These are phyloP conservation scores for Brasilioporus rufonigricans DNA, from an alignment of 768 basidiomycete genomes.

Conservation along the genomic window DNA sequence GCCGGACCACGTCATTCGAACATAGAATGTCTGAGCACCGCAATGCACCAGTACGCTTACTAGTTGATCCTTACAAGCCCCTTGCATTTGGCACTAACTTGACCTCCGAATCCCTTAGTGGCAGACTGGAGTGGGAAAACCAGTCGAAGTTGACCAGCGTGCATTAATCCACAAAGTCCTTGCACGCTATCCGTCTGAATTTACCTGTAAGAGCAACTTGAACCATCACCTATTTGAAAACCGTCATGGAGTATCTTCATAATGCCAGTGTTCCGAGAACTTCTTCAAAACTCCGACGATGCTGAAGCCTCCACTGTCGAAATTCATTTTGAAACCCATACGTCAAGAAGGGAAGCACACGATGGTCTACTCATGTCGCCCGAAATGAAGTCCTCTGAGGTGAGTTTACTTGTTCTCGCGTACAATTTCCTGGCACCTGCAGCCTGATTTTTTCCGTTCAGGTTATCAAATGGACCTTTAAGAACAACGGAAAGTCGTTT, in stretches of 20 bases:
- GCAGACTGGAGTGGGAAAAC: background rate
- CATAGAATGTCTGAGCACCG: no score
- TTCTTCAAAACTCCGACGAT: conserved; percentile 96
- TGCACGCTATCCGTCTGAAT: conserved; percentile 49
- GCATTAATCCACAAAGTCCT: background rate
- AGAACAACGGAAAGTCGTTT: conserved; percentile 85
- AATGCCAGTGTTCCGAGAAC: conserved; percentile 68
- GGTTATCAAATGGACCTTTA: conserved; percentile 82
- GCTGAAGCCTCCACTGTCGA: conserved; percentile 74
- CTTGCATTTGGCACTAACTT: no score
- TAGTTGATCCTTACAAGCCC: no score
- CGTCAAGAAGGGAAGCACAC: background rate
- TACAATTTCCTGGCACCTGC: no score
- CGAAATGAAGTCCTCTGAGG: no score
- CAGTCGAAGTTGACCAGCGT: background rate
- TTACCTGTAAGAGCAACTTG: conserved; percentile 54
- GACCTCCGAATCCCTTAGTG: no score
- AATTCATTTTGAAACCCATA: conserved; percentile 69
- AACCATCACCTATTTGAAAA: background rate
- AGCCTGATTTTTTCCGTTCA: no score
- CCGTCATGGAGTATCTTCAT: no score
- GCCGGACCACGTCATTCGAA: no score
- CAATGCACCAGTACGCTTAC: no score
- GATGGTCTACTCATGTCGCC: no score
- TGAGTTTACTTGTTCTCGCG: no score